A percentile compares a stretch with the other conserved stretches of the same genome.
Evolutionary conservation across 2,329 filamentous ascomycete species (phyloP).

Genomic region (Ascosphaera acerosa): DNA sequence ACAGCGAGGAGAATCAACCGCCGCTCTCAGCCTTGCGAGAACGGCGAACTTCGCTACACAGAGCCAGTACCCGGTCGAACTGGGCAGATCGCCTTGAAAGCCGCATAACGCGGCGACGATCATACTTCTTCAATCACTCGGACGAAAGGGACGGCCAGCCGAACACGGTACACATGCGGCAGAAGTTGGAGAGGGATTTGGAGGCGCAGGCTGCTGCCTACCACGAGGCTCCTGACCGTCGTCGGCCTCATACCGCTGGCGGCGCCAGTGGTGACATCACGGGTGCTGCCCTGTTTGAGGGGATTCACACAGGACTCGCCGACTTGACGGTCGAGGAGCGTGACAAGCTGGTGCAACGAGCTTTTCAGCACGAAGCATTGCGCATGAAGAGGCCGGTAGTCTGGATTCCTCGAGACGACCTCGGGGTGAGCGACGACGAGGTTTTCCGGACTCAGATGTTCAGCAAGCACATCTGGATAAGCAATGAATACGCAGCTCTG

Average conservation of each 20-base stretch:
- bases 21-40: constrained; percentile 24
- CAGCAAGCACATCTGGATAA: constrained; percentile 69
- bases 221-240: constrained; percentile 11
- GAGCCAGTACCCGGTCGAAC: constrained; percentile 3
- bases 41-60: constrained; percentile 10
- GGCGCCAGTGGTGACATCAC: constrained; percentile 26
- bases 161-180: constrained; percentile 9
- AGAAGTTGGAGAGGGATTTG: constrained; percentile 11
- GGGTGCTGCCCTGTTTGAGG: constrained; percentile 60
- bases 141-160: neutral
- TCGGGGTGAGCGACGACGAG: constrained; percentile 83
- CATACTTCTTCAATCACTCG: constrained; percentile 14
- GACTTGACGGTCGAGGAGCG: constrained; percentile 78
- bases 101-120: constrained; percentile 9
- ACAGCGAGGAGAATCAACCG: constrained; percentile 16
- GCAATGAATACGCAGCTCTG: constrained; percentile 71
- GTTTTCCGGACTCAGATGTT: constrained; percentile 50
- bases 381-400: constrained; percentile 65
- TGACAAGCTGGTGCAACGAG: constrained; percentile 59
- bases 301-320: constrained; percentile 78
- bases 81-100: constrained; percentile 4
- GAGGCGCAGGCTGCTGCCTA: constrained; percentile 11
- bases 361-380: constrained; percentile 75
- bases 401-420: constrained; percentile 78
- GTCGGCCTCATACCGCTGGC: constrained; percentile 5